Conservation (phyloP, 495 filamentous ascomycete genomes). For the Penicillium bialowiezense region DNA sequence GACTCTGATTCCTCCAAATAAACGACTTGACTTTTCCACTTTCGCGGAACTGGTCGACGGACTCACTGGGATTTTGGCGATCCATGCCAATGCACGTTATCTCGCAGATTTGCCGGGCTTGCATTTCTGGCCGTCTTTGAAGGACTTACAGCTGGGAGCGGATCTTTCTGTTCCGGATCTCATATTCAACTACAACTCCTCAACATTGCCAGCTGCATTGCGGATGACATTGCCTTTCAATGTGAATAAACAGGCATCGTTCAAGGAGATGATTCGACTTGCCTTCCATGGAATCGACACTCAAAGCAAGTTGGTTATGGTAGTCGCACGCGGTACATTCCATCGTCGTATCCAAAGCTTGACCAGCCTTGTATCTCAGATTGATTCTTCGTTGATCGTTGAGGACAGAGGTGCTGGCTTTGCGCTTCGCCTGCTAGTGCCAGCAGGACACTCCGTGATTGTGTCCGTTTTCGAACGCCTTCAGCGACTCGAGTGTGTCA, state of each 20-base stretch:
- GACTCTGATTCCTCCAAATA: slow-evolving; percentile 20
- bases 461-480: slow-evolving; percentile 35
- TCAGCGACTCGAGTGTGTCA: slow-evolving; percentile 40
- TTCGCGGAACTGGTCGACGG: slow-evolving; percentile 39
- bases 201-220: slow-evolving; percentile 30
- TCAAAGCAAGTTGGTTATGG: slow-evolving; percentile 28
- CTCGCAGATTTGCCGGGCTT: slow-evolving; percentile 32
- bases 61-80: slow-evolving; percentile 39
- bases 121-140: slow-evolving; percentile 32
- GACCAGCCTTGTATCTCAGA: slow-evolving; percentile 22
- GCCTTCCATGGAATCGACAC: slow-evolving; percentile 42
- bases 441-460: slow-evolving; percentile 36
- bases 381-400: slow-evolving; percentile 33
- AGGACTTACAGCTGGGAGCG: slow-evolving; percentile 31
- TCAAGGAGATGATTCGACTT: slow-evolving; percentile 38
- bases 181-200: slow-evolving; percentile 31
- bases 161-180: slow-evolving; percentile 36
- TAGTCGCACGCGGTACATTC: slow-evolving; percentile 40
- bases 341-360: slow-evolving; percentile 24
- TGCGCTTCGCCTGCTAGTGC: slow-evolving; percentile 39
- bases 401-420: slow-evolving; percentile 34
- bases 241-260: slow-evolving; percentile 25
- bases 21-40: slow-evolving; percentile 22
- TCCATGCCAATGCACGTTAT: slow-evolving; percentile 41
- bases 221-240: slow-evolving; percentile 29